Conservation (phyloP, 2,329 filamentous ascomycete species). For the Paecilomyces formosus region DNA sequence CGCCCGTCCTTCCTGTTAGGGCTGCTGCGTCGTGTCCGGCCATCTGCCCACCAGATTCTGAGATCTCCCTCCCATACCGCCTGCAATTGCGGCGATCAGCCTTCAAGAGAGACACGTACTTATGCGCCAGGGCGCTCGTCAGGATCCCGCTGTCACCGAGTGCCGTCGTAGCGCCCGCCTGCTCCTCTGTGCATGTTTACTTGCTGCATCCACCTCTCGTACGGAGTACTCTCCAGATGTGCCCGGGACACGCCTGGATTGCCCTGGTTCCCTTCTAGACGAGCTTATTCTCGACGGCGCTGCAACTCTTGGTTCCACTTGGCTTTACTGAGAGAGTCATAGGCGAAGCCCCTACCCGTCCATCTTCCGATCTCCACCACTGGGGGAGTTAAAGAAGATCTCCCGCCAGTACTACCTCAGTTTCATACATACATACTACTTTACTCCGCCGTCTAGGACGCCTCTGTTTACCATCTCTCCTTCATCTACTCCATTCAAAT, state of each 20-base stretch:
- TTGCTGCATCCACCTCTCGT: background rate
- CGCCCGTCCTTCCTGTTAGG: background rate
- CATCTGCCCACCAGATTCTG: background rate
- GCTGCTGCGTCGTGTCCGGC: background rate
- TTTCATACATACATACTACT: conserved; percentile 13
- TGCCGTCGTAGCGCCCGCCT: background rate
- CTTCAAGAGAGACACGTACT: background rate
- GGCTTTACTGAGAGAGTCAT: background rate
- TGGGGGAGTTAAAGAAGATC: conserved; percentile 6
- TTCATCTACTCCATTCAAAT: background rate
- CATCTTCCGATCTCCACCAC: conserved; percentile 6
- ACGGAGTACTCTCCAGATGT: background rate
- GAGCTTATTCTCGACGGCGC: background rate
- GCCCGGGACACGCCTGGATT: background rate
- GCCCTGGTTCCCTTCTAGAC: background rate
- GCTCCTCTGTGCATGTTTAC: background rate
- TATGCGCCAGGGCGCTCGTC: background rate
- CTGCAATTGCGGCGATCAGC: background rate
- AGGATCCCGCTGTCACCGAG: background rate
- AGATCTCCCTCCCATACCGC: background rate
- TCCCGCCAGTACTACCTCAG: conserved; percentile 13
- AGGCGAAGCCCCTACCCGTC: background rate
- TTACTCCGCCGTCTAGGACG: conserved; percentile 3
- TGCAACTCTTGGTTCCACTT: background rate
- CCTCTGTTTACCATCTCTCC: background rate